Evolutionary conservation across 371 early-diverging fungal species (phyloP).

Genomic region (Mucor sp.): DNA sequence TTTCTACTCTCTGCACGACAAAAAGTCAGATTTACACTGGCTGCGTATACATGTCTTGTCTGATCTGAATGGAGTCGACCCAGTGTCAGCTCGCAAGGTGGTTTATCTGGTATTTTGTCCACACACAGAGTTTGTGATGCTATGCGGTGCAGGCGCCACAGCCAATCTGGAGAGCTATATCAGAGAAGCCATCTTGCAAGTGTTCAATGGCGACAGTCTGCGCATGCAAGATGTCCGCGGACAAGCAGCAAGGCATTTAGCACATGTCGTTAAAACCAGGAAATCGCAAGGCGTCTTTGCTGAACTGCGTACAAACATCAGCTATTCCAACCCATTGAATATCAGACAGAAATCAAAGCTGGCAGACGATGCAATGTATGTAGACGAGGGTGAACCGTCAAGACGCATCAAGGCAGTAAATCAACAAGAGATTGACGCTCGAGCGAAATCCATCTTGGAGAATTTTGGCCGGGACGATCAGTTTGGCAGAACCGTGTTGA

Average conservation of each 20-base stretch:
- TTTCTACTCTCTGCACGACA: slow-evolving; percentile 28
- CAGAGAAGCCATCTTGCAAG: slow-evolving; percentile 41
- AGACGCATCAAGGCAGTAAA: slow-evolving; percentile 39
- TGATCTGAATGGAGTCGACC: background rate
- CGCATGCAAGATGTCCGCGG: slow-evolving; percentile 24
- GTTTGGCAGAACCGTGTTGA: background rate
- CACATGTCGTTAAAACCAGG: slow-evolving; percentile 34
- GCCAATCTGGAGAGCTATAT: slow-evolving; percentile 38
- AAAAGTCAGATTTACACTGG: slow-evolving; percentile 40
- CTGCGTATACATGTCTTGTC: slow-evolving; percentile 50
- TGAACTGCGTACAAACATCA: slow-evolving; percentile 40
- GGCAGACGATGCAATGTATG: slow-evolving; percentile 11
- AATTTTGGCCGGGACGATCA: background rate
- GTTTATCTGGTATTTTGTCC: slow-evolving; percentile 42
- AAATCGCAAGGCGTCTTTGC: slow-evolving; percentile 48
- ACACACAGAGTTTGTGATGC: slow-evolving; percentile 46
- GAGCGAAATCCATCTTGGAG: slow-evolving; percentile 7
- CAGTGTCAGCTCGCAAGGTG: slow-evolving; percentile 19
- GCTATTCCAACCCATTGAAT: slow-evolving; percentile 56
- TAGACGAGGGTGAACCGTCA: slow-evolving; percentile 18
- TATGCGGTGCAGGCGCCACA: slow-evolving; percentile 19
- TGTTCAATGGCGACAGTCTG: slow-evolving; percentile 25
- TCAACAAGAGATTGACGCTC: slow-evolving; percentile 13
- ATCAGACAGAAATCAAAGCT: slow-evolving; percentile 15
- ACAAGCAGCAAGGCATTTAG: slow-evolving; percentile 32